Evolutionary conservation across 495 filamentous ascomycete genomes (phyloP), one percentile per base, ranked within the genome.

Genomic region (Pyrenula aspistea): DNA sequence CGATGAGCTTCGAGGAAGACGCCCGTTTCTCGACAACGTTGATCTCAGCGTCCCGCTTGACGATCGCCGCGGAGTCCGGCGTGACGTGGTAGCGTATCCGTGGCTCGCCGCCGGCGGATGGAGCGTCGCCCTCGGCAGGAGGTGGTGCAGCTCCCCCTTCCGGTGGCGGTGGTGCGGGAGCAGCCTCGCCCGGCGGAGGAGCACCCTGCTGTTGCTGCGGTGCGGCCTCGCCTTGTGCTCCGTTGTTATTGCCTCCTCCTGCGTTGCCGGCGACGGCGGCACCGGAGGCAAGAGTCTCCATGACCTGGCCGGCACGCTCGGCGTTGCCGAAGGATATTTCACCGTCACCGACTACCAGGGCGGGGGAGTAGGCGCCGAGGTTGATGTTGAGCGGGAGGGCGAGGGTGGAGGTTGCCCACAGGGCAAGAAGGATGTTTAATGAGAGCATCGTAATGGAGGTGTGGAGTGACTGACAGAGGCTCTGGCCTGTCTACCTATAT

Each of bases 361-460:
- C 78, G 12, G 77, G 78, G 11, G 77, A 80, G 62, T 78, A 81
- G n/a, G 78, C 77, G 20, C 76, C 78, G 24, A 81, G 68, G 68
- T 81, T 81, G 71, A 81, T 81, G 68, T 81, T 81, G 2, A 81
- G 67, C 10, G 77, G 78, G 56, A 82, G 67, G 47, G 77, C 79
- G 49, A 57, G 54, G 49, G 61, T 55, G 22, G 64, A 25, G 31
- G 66, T 67, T 15, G 68, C 66, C 47, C 76, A 62, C 61, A 69
- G 66, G 61, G 71, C 73, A 58, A 68, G 65, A 55, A 68, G 58
- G 59, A 76, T 49, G 62, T 61, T 57, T 57, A 75, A 73, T 20
- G 60, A 63, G 56, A 73, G 72, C 75, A 78, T 78, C 10, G 62
- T 58, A 24, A 42, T 20, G 49, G 25, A 24, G 48, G 25, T 20